phyloP scores from a whole-genome alignment of 495 filamentous ascomycete genomes.

The Penicillium psychrofluorescens region DNA sequence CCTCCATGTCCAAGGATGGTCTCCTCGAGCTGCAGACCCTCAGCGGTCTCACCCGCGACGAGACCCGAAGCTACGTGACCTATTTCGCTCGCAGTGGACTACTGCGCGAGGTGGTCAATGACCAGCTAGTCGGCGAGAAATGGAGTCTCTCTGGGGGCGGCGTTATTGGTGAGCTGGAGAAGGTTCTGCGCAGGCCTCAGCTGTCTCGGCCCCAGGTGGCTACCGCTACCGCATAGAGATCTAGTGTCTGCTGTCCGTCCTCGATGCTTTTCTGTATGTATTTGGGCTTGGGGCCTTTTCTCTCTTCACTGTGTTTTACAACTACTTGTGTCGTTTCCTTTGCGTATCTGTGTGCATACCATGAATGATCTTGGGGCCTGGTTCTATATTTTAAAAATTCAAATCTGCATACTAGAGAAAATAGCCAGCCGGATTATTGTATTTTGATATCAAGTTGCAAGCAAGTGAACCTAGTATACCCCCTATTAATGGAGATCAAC shows the following conservation, averaged over 20 bases:
- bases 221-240: no score
- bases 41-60: slow-evolving; percentile 59
- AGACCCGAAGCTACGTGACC: slow-evolving; percentile 79
- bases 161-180: slow-evolving; percentile 78
- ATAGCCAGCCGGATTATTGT: no score
- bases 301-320: slow-evolving; percentile 29
- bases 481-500: no score
- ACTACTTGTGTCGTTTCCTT: slow-evolving; percentile 11
- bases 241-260: background rate
- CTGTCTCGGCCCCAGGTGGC: no score
- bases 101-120: slow-evolving; percentile 59
- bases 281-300: slow-evolving; percentile 7
- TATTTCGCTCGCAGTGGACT: slow-evolving; percentile 88
- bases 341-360: slow-evolving; percentile 32
- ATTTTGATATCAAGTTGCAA: no score
- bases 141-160: slow-evolving; percentile 77
- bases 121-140: slow-evolving; percentile 70
- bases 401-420: no score
- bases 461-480: no score
- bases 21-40: slow-evolving; percentile 52
- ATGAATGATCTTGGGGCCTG: slow-evolving; percentile 18
- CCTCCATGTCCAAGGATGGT: slow-evolving; percentile 21
- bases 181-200: slow-evolving; percentile 6
- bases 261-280: slow-evolving; percentile 17
- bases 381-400: no score